A percentile compares a stretch with the other conserved stretches of the same genome.
Conservation (phyloP, 2,329 filamentous ascomycete genomes). For the Cladophialophora psammophila region DNA sequence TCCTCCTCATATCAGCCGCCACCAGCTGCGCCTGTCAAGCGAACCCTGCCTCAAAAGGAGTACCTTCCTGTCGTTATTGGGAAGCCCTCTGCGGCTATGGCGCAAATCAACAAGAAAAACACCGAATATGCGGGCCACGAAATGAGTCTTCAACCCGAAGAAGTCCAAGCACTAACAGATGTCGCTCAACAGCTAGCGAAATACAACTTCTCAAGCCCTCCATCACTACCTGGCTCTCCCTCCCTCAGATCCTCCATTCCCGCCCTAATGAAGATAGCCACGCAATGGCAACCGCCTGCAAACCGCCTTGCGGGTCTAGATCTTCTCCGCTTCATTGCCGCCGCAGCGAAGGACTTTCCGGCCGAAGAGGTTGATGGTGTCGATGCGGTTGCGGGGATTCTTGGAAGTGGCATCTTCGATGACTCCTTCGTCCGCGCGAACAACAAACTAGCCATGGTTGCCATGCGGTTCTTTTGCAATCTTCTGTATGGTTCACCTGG, state of each 20-base stretch:
- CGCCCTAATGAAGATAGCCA: conserved; percentile 74
- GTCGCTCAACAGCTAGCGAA: conserved; percentile 70
- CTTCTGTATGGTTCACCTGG: conserved; percentile 74
- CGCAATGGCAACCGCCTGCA: conserved; percentile 75
- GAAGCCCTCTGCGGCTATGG: conserved; percentile 73
- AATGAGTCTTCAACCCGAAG: conserved; percentile 73
- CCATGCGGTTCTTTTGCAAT: conserved; percentile 80
- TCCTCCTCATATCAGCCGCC: conserved; percentile 48
- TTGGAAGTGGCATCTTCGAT: conserved; percentile 65
- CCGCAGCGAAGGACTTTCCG: conserved; percentile 70
- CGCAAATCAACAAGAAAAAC: conserved; percentile 79
- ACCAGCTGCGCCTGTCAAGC: conserved; percentile 42
- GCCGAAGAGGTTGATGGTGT: conserved; percentile 62
- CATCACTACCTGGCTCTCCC: conserved; percentile 47
- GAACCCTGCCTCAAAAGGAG: conserved; percentile 72
- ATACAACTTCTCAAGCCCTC: conserved; percentile 38
- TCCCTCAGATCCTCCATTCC: conserved; percentile 53
- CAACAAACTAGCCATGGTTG: conserved; percentile 77
- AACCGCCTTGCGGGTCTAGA: conserved; percentile 86
- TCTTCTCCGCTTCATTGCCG: conserved; percentile 81
- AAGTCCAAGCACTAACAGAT: conserved; percentile 68
- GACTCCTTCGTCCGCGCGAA: conserved; percentile 71
- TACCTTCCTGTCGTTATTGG: conserved; percentile 80
- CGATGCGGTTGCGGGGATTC: conserved; percentile 68
- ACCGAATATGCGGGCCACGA: conserved; percentile 75